phyloP scores from a whole-genome alignment of 257 asterid species.

The Solanum gracilifrons region DNA sequence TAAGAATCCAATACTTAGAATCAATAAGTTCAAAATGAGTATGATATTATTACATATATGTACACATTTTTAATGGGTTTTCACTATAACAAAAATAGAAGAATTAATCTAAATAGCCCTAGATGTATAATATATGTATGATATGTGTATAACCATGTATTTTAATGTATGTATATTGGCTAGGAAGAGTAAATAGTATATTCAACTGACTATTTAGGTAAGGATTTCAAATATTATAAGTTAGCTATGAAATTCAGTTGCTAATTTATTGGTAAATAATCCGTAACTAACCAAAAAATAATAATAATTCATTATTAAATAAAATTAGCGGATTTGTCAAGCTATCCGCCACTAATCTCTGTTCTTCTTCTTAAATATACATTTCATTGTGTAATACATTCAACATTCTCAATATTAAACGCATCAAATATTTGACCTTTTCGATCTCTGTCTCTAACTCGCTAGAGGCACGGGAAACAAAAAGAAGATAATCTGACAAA shows the following conservation, averaged over 20 bases:
- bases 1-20: background rate
- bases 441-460: too few relatives aligned
- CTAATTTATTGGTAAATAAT: background rate
- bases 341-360: background rate
- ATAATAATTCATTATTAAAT: too few relatives aligned
- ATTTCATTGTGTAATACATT: too few relatives aligned
- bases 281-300: too few relatives aligned
- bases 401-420: too few relatives aligned
- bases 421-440: too few relatives aligned
- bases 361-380: background rate
- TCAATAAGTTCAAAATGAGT: background rate
- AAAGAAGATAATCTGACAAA: background rate
- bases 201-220: background rate
- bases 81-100: background rate
- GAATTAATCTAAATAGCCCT: background rate
- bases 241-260: background rate
- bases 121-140: background rate
- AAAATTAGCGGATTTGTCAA: background rate
- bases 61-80: background rate
- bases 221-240: background rate
- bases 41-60: background rate
- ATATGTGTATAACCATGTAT: background rate
- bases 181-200: background rate
- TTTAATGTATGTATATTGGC: background rate
- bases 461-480: too few relatives aligned